Percentiles rank a stretch among this genome's conserved stretches.
Evolutionary conservation across 148 eudicot species (phyloP).

Genomic region (Vaccinium corymbosum): DNA sequence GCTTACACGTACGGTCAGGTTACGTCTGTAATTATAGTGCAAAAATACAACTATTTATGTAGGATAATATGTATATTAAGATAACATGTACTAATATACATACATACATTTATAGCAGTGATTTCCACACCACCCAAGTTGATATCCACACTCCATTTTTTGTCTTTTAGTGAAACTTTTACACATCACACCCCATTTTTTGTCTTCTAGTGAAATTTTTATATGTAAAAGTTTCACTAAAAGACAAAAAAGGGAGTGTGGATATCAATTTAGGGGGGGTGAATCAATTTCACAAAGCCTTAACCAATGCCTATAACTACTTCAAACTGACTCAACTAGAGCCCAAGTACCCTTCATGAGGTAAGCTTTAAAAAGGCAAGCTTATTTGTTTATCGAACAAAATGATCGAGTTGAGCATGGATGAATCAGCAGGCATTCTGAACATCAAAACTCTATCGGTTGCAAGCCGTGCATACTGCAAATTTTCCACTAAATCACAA

Average conservation of each 20-base stretch:
- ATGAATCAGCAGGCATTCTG: not conserved
- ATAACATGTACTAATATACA: not conserved
- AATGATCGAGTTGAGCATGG: not conserved
- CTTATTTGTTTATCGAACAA: not conserved
- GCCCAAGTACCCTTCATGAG: not conserved
- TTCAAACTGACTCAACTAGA: not conserved
- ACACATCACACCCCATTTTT: too few relatives aligned
- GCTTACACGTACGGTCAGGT: not conserved
- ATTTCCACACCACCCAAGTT: too few relatives aligned
- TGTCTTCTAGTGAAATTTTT: too few relatives aligned
- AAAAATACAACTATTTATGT: not conserved
- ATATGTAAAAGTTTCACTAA: too few relatives aligned
- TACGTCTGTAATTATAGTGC: not conserved
- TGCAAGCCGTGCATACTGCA: not conserved
- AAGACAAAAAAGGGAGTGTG: too few relatives aligned
- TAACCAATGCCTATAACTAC: not conserved
- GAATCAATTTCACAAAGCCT: not conserved
- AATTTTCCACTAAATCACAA: not conserved
- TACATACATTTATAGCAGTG: too few relatives aligned
- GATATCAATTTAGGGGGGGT: too few relatives aligned
- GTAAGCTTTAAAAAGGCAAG: not conserved
- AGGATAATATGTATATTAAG: not conserved
- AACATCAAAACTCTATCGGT: not conserved
- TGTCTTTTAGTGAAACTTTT: too few relatives aligned
- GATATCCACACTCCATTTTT: too few relatives aligned